These are phyloP conservation scores for Isabelozyma pseudorhagii DNA, from an alignment of 805 yeast species.

Conservation along the genomic window DNA sequence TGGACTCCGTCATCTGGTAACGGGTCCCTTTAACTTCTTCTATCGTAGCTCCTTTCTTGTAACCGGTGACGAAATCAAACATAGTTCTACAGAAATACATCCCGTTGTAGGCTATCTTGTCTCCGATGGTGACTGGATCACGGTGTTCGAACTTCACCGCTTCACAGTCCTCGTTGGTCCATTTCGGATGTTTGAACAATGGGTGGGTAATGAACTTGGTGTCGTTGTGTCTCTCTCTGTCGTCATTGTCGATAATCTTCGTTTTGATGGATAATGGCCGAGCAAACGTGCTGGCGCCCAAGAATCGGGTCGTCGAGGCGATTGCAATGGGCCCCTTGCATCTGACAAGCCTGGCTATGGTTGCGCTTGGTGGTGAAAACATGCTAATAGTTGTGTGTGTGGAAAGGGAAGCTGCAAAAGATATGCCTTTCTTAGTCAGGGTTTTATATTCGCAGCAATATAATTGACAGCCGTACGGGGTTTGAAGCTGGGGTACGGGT, in stretches of 20 bases:
- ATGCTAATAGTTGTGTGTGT: too few species aligned
- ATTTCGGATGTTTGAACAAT: constrained; percentile 33
- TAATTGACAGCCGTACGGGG: too few species aligned
- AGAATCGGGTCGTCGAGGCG: neutral
- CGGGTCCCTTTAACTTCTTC: constrained; percentile 35
- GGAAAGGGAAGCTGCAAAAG: too few species aligned
- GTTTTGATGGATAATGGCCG: constrained; percentile 10
- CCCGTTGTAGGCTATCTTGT: constrained; percentile 48
- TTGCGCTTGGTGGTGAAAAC: too few species aligned
- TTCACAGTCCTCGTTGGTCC: constrained; percentile 27
- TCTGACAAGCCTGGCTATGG: neutral
- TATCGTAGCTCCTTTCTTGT: constrained; percentile 49
- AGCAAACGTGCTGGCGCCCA: neutral
- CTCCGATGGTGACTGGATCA: constrained; percentile 44
- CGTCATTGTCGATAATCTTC: constrained; percentile 16
- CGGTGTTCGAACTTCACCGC: constrained; percentile 50
- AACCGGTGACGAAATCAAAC: constrained; percentile 67
- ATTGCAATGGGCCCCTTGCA: neutral
- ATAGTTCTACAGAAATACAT: constrained; percentile 42
- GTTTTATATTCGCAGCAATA: too few species aligned
- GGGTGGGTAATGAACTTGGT: constrained; percentile 37
- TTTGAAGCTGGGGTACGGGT: too few species aligned
- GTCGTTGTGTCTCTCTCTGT: constrained; percentile 26
- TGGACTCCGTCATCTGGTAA: constrained; percentile 54
- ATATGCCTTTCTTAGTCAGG: too few species aligned